These are phyloP conservation scores for Chaetomiaceae sp. DNA, from an alignment of 2,329 filamentous ascomycete species.

Conservation along the genomic window DNA sequence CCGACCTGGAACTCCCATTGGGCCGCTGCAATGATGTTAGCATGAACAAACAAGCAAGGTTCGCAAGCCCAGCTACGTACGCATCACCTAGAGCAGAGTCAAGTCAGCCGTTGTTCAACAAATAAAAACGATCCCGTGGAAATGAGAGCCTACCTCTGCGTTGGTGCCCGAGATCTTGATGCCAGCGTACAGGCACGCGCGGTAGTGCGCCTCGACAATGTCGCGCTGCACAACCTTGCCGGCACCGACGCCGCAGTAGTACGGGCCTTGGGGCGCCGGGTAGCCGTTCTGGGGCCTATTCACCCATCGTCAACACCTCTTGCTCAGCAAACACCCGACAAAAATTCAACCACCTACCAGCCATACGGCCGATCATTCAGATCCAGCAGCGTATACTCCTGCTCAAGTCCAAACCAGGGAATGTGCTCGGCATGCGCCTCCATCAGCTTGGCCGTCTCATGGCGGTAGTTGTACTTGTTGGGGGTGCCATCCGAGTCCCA, in stretches of 20 bases:
- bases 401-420: constrained; percentile 91
- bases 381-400: constrained; percentile 94
- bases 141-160: constrained; percentile 64
- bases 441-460: constrained; percentile 88
- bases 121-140: too few relatives aligned
- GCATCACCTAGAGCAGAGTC: constrained; percentile 39
- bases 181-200: constrained; percentile 73
- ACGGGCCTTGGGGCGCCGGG: constrained; percentile 78
- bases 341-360: constrained; percentile 54
- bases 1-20: constrained; percentile 99
- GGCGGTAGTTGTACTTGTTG: constrained; percentile 98
- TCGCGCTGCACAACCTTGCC: constrained; percentile 98
- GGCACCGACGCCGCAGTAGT: constrained; percentile 97
- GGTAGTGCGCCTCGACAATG: constrained; percentile 83
- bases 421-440: constrained; percentile 73
- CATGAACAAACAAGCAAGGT: background rate
- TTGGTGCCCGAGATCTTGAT: constrained; percentile 97
- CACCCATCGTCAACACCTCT: background rate
- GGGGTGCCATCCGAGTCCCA: constrained; percentile 76
- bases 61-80: constrained; percentile 30
- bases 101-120: too few relatives aligned
- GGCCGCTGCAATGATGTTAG: constrained; percentile 37
- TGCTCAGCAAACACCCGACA: too few relatives aligned
- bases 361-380: constrained; percentile 83
- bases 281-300: constrained; percentile 38